Percentiles rank a stretch among this genome's conserved stretches.
phyloP scores from a whole-genome alignment of 1,284 basidiomycete genomes.

The Ustilago trichophora region DNA sequence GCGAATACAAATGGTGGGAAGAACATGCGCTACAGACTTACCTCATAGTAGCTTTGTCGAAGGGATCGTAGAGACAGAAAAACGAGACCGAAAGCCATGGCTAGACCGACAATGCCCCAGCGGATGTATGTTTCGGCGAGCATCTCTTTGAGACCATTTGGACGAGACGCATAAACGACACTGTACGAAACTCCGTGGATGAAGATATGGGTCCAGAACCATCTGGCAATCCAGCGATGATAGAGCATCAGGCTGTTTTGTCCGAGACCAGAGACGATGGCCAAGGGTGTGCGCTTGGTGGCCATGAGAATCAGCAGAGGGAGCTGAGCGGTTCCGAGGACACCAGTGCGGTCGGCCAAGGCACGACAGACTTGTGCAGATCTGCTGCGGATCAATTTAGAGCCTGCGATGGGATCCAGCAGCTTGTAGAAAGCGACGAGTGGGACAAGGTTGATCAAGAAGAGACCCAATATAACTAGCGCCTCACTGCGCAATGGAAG shows the following conservation, averaged over 20 bases:
- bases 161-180: background rate
- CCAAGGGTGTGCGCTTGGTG: conserved; percentile 56
- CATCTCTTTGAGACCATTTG: background rate
- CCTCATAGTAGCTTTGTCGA: conserved; percentile 13
- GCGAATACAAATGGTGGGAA: conserved; percentile 4
- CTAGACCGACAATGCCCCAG: conserved; percentile 44
- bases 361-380: conserved; percentile 2
- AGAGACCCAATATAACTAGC: conserved; percentile 14
- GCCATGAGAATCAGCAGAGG: conserved; percentile 61
- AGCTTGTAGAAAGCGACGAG: conserved; percentile 18
- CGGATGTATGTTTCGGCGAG: conserved; percentile 50
- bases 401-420: background rate
- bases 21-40: background rate
- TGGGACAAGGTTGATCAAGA: conserved; percentile 34
- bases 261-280: conserved; percentile 47
- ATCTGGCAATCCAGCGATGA: conserved; percentile 62
- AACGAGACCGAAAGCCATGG: conserved; percentile 9
- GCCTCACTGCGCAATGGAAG: conserved; percentile 26
- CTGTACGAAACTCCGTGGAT: conserved; percentile 45
- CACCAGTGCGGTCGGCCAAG: conserved; percentile 52
- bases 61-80: conserved; percentile 14
- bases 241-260: conserved; percentile 59
- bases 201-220: conserved; percentile 43
- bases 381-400: background rate
- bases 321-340: conserved; percentile 48